These are phyloP conservation scores for Pittosporum tobira DNA, from an alignment of 129 eudicot genomes.

Conservation along the genomic window DNA sequence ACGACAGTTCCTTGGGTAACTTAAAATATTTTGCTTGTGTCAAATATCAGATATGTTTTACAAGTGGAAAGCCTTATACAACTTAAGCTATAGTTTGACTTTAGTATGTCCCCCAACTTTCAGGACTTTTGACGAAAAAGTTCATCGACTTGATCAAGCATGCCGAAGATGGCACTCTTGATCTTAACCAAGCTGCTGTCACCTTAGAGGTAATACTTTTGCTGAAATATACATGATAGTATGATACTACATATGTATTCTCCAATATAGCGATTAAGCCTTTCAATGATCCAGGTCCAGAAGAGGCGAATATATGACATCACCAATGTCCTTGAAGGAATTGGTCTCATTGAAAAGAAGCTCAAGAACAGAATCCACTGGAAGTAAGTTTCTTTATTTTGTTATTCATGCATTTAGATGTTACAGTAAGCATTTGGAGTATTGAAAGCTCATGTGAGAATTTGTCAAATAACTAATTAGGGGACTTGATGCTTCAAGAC, in stretches of 20 bases:
- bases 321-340: conserved; percentile 97
- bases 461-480: conserved; percentile 30
- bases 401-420: background rate
- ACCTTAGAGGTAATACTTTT: conserved; percentile 60
- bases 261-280: background rate
- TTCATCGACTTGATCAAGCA: conserved; percentile 76
- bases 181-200: conserved; percentile 95
- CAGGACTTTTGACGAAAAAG: conserved; percentile 90
- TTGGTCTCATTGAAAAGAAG: conserved; percentile 97
- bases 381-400: conserved; percentile 52
- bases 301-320: conserved; percentile 97
- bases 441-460: conserved; percentile 7
- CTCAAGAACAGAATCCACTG: conserved; percentile 90
- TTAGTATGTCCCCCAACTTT: background rate
- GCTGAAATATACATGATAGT: background rate
- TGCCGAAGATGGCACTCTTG: conserved; percentile 97
- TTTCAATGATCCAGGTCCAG: conserved; percentile 58
- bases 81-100: background rate
- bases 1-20: conserved; percentile 92
- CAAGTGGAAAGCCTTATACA: background rate
- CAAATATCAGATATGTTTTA: background rate
- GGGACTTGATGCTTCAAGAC: conserved; percentile 82
- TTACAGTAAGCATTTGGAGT: background rate
- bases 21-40: background rate
- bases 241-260: background rate